Evolutionary conservation across 768 basidiomycete species (phyloP), one percentile per base, ranked within the genome.

Genomic region (Russula sp.): DNA sequence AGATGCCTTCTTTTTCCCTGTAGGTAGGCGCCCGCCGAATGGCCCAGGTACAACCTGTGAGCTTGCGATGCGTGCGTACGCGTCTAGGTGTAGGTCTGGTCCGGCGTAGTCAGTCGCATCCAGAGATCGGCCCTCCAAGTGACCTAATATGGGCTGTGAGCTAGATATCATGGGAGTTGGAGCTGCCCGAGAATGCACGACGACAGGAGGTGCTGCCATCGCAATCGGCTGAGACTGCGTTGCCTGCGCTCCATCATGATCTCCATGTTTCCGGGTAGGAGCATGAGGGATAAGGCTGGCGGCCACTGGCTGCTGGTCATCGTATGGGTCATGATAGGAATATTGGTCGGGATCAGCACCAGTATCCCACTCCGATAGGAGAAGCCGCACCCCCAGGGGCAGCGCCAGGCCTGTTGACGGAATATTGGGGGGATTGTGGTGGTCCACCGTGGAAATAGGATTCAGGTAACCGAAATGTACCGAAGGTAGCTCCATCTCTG

Each of bases 31-130:
- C 25, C 87, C 87, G 38, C 89, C 90, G 72, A 83, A 83, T 0
- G 78, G 81, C 2, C 90, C 90, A 5, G 89, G 82, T 10, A 89
- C 70, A 7, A 85, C 73, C 69, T 93, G 90, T 2, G 90, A 92
- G 65, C 81, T 90, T 39, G 77, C 73, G 73, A 82, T 74, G 16
- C 73, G 64, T 25, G 46, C 18, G 29, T 58, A 36, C 25, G 63
- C 54, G 22, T 58, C 56, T 51, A 5, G 11, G 20, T 35, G 35
- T 0, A 22, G 18, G 5, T 54, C 39, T 11, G 32, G 34, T 35
- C 18, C 36, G 50, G n/a, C 35, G 7, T 14, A 45, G 14, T 53
- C 20, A 16, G 42, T 13, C 7, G 7, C 20, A 16, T 35, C 29
- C 18, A 18, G 5, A 34, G 55, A 45, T 16, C 60, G 46, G 2